Percentiles rank a stretch among this genome's conserved stretches.
Conservation (phyloP, 257 asterid species). For the Coffea eugenioides region DNA sequence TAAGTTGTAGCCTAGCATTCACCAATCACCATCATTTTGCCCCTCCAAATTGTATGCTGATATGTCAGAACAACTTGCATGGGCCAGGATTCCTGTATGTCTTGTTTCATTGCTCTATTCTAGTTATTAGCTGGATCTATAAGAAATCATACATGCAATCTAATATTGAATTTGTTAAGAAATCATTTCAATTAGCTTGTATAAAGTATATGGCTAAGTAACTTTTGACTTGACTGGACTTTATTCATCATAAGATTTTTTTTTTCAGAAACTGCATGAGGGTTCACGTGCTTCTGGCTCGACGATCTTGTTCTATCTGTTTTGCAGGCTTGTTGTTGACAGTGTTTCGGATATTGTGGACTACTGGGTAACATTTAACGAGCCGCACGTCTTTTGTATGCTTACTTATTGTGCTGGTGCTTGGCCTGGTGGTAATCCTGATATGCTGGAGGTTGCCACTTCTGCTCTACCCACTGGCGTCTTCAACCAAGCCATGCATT, state of each 20-base stretch:
- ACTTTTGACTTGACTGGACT: neutral
- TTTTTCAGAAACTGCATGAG: neutral
- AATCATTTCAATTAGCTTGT: neutral
- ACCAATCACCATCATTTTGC: neutral
- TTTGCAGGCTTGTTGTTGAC: constrained; percentile 79
- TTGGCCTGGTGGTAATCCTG: constrained; percentile 99
- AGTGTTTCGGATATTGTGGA: constrained; percentile 75
- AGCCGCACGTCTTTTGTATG: constrained; percentile 87
- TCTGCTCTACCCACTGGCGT: constrained; percentile 93
- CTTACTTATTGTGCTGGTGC: constrained; percentile 97
- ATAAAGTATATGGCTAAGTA: neutral
- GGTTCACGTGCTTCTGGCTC: neutral
- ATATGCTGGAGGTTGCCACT: constrained; percentile 91
- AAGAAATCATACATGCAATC: neutral
- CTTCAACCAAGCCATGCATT: constrained; percentile 79
- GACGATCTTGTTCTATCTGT: constrained; percentile 6
- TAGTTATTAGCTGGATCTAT: neutral
- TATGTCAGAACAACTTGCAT: neutral
- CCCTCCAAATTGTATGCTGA: neutral
- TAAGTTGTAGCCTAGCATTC: neutral
- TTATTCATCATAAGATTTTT: neutral
- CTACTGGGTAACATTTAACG: constrained; percentile 95
- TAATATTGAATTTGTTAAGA: neutral
- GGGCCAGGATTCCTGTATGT: neutral
- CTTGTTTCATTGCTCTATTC: neutral